These are phyloP conservation scores for Boletus speciosus DNA, from an alignment of 768 basidiomycete genomes.

Conservation along the genomic window DNA sequence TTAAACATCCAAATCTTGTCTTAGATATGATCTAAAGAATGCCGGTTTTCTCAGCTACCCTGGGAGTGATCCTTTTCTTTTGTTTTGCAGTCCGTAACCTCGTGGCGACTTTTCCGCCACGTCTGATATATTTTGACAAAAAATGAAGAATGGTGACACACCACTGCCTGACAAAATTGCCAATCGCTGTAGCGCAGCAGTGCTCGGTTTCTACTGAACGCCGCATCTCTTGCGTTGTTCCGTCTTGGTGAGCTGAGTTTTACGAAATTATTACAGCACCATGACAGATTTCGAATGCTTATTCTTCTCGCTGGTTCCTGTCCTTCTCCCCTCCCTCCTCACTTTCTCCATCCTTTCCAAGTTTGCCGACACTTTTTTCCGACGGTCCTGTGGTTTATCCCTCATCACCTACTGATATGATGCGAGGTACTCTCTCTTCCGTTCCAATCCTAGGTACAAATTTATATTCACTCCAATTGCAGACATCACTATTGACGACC, in stretches of 20 bases:
- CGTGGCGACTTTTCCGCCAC: not conserved
- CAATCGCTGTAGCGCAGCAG: constrained; percentile 14
- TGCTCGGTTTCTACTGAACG: constrained; percentile 9
- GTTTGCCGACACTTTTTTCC: not conserved
- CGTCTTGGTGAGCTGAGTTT: constrained; percentile 23
- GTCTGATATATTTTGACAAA: constrained; percentile 9
- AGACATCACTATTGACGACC: constrained; percentile 21
- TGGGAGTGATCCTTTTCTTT: not conserved
- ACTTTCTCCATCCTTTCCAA: constrained; percentile 2
- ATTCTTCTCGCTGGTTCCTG: constrained; percentile 1
- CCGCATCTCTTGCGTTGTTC: constrained; percentile 18
- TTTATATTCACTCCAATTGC: constrained; percentile 7
- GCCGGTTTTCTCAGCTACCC: not conserved
- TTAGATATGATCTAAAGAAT: not conserved
- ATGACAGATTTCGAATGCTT: constrained; percentile 16
- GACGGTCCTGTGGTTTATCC: not conserved
- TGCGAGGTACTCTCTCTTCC: not conserved
- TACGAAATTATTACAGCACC: constrained; percentile 33
- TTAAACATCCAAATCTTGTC: not conserved
- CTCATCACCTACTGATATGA: not conserved
- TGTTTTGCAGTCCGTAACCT: not conserved
- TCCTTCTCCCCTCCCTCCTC: not conserved
- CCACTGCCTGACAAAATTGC: constrained; percentile 13
- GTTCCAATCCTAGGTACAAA: constrained; percentile 6
- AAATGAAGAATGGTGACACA: constrained; percentile 3